Percentiles rank a stretch among this genome's conserved stretches.
phyloP scores from a whole-genome alignment of 495 filamentous ascomycete species.

The Penicillium nucicola region DNA sequence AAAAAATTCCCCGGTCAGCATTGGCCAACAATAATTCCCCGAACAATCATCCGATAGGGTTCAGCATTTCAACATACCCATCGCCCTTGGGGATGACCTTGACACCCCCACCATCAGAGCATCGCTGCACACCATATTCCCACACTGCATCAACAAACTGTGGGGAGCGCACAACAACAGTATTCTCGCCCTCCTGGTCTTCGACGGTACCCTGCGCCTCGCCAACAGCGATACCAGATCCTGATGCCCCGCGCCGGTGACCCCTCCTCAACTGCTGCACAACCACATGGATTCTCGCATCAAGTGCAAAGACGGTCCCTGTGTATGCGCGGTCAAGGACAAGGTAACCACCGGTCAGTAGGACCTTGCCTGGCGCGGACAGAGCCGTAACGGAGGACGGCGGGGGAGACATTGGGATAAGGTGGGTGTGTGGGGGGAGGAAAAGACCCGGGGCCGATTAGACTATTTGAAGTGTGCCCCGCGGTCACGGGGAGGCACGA shows the following conservation, averaged over 20 bases:
- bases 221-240: constrained; percentile 11
- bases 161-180: constrained; percentile 79
- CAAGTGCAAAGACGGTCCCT: constrained; percentile 89
- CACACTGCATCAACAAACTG: constrained; percentile 86
- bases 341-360: constrained; percentile 91
- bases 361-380: constrained; percentile 93
- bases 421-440: constrained; percentile 3
- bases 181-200: constrained; percentile 40
- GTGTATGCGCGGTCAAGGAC: constrained; percentile 87
- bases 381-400: constrained; percentile 52
- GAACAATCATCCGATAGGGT: constrained; percentile 1
- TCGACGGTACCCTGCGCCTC: constrained; percentile 13
- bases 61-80: constrained; percentile 65
- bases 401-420: constrained; percentile 12
- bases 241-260: constrained; percentile 24
- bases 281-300: constrained; percentile 86
- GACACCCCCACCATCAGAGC: constrained; percentile 68
- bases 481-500: background rate
- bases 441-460: constrained; percentile 12
- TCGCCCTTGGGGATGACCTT: constrained; percentile 69
- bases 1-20: background rate
- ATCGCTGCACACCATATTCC: constrained; percentile 73
- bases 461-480: constrained; percentile 3
- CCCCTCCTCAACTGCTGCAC: constrained; percentile 54
- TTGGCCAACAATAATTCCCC: background rate